These are phyloP conservation scores for Erodium moschatum DNA, from an alignment of 441 rosid species.

Conservation along the genomic window DNA sequence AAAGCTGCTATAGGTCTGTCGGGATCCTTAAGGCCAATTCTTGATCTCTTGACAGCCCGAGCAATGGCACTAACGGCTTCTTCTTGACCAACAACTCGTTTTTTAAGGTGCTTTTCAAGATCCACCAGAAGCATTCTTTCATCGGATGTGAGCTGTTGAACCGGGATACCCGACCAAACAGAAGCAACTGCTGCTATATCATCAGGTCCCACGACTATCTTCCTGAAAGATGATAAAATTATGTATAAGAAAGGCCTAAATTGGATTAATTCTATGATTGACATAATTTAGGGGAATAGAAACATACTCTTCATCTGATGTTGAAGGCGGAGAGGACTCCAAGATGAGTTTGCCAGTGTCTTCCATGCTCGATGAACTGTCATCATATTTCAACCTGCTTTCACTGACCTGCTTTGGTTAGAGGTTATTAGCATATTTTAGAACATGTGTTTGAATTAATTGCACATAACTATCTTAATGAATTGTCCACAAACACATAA, in stretches of 20 bases:
- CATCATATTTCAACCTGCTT: conserved; percentile 44
- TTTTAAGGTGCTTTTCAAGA: conserved; percentile 54
- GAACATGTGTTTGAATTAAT: conserved; percentile 10
- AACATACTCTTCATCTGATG: conserved; percentile 52
- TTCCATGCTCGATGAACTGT: conserved; percentile 31
- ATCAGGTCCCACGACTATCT: conserved; percentile 61
- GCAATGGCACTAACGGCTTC: conserved; percentile 65
- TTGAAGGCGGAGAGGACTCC: conserved; percentile 48
- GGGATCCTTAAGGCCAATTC: conserved; percentile 62
- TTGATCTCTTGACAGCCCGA: conserved; percentile 71
- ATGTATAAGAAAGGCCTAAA: conserved; percentile 10
- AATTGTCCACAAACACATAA: no score
- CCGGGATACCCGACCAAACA: conserved; percentile 71
- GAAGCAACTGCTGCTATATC: conserved; percentile 71
- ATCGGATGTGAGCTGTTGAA: conserved; percentile 66
- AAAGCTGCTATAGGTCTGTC: conserved; percentile 65
- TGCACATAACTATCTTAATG: no score
- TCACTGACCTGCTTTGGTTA: conserved; percentile 43
- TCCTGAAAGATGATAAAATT: conserved; percentile 36
- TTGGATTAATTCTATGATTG: not conserved
- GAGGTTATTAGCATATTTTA: conserved; percentile 21
- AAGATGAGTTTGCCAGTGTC: conserved; percentile 37
- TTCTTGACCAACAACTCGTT: conserved; percentile 66
- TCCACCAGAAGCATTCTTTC: conserved; percentile 52
- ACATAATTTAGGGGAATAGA: conserved; percentile 17